Evolutionary conservation across 2,329 filamentous ascomycete species (phyloP).

Genomic region (Claviceps sp.): DNA sequence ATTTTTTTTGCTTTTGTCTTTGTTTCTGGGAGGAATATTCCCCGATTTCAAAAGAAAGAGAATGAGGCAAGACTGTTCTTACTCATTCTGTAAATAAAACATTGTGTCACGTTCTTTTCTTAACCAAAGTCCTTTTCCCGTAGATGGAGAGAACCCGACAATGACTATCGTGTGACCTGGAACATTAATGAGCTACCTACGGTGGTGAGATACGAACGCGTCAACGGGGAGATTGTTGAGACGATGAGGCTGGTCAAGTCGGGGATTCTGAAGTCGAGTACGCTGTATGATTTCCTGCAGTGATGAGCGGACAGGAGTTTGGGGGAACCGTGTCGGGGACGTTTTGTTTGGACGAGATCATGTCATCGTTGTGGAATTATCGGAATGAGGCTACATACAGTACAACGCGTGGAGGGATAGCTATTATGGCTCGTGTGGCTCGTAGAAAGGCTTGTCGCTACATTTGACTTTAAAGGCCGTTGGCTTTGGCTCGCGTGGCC

Average conservation of each 20-base stretch:
- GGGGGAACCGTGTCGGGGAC: not conserved
- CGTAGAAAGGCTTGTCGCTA: too few species aligned
- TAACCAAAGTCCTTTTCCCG: not conserved
- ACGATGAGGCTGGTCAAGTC: constrained; percentile 5
- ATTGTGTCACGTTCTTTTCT: not conserved
- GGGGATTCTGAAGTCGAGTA: constrained; percentile 2
- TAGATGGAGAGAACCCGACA: constrained; percentile 22
- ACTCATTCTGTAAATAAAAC: not conserved
- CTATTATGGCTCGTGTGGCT: too few species aligned
- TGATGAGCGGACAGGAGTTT: not conserved
- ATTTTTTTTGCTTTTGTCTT: not conserved
- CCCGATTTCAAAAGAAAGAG: not conserved
- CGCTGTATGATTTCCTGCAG: constrained; percentile 3
- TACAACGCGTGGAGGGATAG: too few species aligned
- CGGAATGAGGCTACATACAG: too few species aligned
- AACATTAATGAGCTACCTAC: constrained; percentile 20
- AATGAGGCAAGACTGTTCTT: not conserved
- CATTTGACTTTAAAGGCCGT: too few species aligned
- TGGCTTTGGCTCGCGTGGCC: too few species aligned
- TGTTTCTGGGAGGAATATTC: too few species aligned
- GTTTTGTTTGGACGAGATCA: not conserved
- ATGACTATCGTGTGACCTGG: constrained; percentile 22
- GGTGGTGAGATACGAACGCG: constrained; percentile 19
- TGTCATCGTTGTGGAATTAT: not conserved
- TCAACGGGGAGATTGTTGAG: constrained; percentile 15